Evolutionary conservation across 176 grass and related monocot genomes (phyloP).

Genomic region (Avena atlantica): DNA sequence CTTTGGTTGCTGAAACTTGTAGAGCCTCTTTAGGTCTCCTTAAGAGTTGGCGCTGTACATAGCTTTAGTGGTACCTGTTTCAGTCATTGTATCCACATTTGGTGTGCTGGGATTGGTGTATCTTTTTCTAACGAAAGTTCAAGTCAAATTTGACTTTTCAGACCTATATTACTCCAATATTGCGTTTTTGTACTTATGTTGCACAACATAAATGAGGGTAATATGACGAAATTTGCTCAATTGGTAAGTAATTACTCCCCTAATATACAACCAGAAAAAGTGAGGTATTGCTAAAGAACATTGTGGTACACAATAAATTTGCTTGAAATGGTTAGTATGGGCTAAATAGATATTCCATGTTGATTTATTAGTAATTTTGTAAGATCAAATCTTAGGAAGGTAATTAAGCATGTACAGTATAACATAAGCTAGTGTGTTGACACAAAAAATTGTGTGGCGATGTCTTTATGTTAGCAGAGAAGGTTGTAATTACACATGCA

Average conservation of each 20-base stretch:
- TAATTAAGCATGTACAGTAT: neutral
- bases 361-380: neutral
- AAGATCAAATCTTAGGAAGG: neutral
- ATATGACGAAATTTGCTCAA: neutral
- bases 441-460: neutral
- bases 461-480: neutral
- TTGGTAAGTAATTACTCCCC: neutral
- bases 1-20: neutral
- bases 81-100: neutral
- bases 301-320: neutral
- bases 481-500: neutral
- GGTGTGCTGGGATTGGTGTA: neutral
- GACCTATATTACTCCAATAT: neutral
- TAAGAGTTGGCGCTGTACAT: neutral
- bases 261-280: neutral
- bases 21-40: neutral
- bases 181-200: neutral
- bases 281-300: neutral
- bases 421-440: neutral
- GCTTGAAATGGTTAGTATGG: neutral
- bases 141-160: neutral
- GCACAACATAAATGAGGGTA: neutral
- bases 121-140: neutral
- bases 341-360: neutral
- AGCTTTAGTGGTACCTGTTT: neutral